Evolutionary conservation across 2,329 filamentous ascomycete species (phyloP).

Genomic region (Fusarium sp.): DNA sequence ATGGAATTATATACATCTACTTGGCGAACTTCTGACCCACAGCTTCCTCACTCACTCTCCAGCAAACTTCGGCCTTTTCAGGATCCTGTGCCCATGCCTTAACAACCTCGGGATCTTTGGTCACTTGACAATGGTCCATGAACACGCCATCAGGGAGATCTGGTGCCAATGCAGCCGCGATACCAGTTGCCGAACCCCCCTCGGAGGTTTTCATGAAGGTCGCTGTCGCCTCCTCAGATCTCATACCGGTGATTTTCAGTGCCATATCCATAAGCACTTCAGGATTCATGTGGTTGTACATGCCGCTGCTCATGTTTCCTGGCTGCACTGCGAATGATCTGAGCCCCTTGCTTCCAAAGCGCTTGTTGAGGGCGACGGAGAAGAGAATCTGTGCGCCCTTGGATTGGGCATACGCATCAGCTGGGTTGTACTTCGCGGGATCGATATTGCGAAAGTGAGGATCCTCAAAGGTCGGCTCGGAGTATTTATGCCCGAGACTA

Average conservation of each 20-base stretch:
- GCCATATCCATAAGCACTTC: not conserved
- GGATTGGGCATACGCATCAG: not conserved
- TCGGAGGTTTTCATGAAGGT: not conserved
- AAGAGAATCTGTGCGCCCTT: not conserved
- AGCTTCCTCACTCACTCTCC: not conserved
- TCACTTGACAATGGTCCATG: not conserved
- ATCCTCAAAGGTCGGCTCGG: not conserved
- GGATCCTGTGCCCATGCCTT: not conserved
- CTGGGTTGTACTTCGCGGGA: fast-evolving
- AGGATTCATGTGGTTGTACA: not conserved
- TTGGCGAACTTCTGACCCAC: not conserved
- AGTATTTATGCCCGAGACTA: not conserved
- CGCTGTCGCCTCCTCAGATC: not conserved
- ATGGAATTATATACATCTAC: too few relatives aligned
- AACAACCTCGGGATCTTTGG: not conserved
- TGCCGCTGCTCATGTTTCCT: not conserved
- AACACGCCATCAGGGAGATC: not conserved
- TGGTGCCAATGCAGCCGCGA: not conserved
- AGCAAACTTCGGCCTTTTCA: not conserved
- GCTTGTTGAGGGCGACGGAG: not conserved
- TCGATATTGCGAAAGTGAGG: not conserved
- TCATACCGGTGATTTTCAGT: not conserved
- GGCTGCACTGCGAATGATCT: not conserved
- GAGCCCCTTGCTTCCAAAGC: not conserved
- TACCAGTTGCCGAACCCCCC: not conserved